Evolutionary conservation across 2,329 filamentous ascomycete genomes (phyloP), one percentile per base, ranked within the genome.

Genomic region (Colletotrichum musae): DNA sequence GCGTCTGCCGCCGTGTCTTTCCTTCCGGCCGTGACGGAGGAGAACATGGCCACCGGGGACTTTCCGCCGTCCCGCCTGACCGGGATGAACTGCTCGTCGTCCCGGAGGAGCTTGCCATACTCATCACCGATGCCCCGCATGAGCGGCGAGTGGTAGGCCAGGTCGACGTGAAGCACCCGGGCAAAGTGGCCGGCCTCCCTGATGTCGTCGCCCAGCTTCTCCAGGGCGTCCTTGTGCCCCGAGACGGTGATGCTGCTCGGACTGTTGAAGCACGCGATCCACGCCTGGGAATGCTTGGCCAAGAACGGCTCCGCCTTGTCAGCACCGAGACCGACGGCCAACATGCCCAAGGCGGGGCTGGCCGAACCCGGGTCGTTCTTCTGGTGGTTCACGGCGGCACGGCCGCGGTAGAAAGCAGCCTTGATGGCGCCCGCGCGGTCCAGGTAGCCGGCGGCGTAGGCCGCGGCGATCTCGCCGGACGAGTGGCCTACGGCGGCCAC

Each of bases 391-490:
- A 28, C 26, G 4, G 57, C 15, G 36, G 70, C 66, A 45, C 36
- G 12, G 39, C 69, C 69, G 5, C 69, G 60, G 16, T 39, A 59
- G 18, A 53, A 71, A 5, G 64, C 59, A 0, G 36, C 53, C 28
- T 64, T 64, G 52, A 71, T 68, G 18, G 69, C 69, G 0, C 41
- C 77, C 12, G 75, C 65, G 1, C 75, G 71, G 0, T 78, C 74
- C 6, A 85, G 67, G 2, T 72, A 63, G 2, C 82, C 80, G 1
- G 78, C 75, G 1, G 81, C 80, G 58, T 84, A 84, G 0, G 83
- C 82, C 1, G 82, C 84, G 0, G 78, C 82, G 36, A 85, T 83
- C 70, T 85, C 84, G 1, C 84, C 84, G 5, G 73, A 77, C 0
- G 80, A 83, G 64, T 86, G 84, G 0, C 83, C 83, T 5, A 84